Evolutionary conservation across 371 early-diverging fungal genomes (phyloP).

Genomic region (Nematocida ironsii): DNA sequence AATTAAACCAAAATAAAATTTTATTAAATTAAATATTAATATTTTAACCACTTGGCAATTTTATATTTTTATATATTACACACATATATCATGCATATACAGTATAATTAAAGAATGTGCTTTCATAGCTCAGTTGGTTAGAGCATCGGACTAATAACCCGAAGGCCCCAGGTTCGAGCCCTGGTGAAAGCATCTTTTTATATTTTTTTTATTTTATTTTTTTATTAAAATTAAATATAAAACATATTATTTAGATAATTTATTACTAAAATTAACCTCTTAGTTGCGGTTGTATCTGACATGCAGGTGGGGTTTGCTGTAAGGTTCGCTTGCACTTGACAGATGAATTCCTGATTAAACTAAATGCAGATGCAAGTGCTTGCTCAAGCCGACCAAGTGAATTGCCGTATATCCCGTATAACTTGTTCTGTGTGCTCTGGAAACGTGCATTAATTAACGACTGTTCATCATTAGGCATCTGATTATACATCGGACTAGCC

Average conservation of each 20-base stretch:
- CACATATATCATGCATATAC: too few relatives aligned
- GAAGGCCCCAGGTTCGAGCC: constrained; percentile 64
- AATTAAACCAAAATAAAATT: too few relatives aligned
- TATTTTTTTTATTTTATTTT: not conserved
- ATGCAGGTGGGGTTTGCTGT: not conserved
- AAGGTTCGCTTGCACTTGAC: constrained; percentile 22
- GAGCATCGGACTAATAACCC: constrained; percentile 64
- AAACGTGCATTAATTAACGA: constrained; percentile 32
- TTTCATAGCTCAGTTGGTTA: constrained; percentile 64
- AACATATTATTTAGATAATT: constrained; percentile 8
- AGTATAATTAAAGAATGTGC: constrained; percentile 31
- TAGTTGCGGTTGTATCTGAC: constrained; percentile 16
- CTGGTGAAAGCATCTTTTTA: constrained; percentile 61
- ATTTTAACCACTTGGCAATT: too few relatives aligned
- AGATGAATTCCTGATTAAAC: constrained; percentile 39
- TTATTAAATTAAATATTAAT: too few relatives aligned
- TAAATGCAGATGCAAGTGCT: constrained; percentile 40
- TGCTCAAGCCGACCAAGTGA: constrained; percentile 25
- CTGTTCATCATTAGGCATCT: constrained; percentile 14
- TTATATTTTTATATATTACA: too few relatives aligned
- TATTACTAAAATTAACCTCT: constrained; percentile 10
- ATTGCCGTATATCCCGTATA: constrained; percentile 24
- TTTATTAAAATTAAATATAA: not conserved
- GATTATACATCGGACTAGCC: not conserved
- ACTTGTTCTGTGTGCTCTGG: constrained; percentile 14